These are phyloP conservation scores for Fusarium globosum DNA, from an alignment of 2,329 filamentous ascomycete genomes.

Conservation along the genomic window DNA sequence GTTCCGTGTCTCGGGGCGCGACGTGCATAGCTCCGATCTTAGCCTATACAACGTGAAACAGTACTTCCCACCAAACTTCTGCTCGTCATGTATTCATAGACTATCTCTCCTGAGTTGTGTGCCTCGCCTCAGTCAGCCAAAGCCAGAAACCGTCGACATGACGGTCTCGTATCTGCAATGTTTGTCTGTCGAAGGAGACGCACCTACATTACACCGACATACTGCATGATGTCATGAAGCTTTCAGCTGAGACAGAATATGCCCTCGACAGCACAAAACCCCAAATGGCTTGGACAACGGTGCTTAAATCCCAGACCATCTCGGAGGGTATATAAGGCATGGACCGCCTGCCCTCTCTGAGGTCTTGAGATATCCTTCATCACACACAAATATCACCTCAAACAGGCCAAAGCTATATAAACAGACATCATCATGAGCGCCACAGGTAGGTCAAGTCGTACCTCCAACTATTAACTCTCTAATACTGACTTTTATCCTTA, in stretches of 20 bases:
- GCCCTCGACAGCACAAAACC: neutral
- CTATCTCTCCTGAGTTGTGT: accelerated
- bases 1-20: neutral
- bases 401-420: accelerated
- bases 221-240: neutral
- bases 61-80: accelerated
- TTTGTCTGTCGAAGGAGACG: neutral
- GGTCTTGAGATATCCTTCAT: accelerated
- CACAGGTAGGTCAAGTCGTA: neutral
- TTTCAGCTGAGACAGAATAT: neutral
- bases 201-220: accelerated
- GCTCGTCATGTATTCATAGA: neutral
- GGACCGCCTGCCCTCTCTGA: accelerated
- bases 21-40: neutral
- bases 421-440: neutral
- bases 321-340: accelerated
- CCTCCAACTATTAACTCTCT: too few species aligned
- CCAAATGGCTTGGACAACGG: accelerated
- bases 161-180: accelerated
- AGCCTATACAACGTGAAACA: accelerated
- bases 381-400: neutral
- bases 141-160: too few species aligned
- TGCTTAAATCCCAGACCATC: accelerated
- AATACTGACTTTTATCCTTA: neutral
- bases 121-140: accelerated